Evolutionary conservation across 1,139 yeast species (phyloP), one percentile per base, ranked within the genome.

Genomic region (Pichia sp.): DNA sequence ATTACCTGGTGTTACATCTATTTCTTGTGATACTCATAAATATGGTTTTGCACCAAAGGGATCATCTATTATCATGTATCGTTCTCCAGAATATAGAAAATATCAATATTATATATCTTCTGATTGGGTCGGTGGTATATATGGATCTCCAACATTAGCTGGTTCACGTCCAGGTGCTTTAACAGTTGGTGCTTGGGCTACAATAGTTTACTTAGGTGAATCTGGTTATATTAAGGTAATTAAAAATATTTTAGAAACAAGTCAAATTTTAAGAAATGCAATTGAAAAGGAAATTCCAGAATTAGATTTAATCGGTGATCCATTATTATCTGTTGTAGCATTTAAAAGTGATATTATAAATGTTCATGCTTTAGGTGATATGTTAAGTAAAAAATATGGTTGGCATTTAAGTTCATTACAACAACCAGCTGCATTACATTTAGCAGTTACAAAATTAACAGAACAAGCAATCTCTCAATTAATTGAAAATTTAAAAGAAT

Each of bases 31-130:
- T 62, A 90, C 97, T 20, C 98, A 92, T 70, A 92, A 92, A 64
- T 92, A 92, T 60, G 98, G 97, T 2, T 92, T 90, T 71, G 97
- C 97, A 9, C 97, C 98, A 38, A 92, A 92, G 65, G 98, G 98
- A 5, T 84, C 95, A 0, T 87, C 96, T 1, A 76, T 90, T 34
- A 85, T 92, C 55, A 84, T 92, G 96, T 92, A 92, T 65, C 74
- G 97, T 42, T 66, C 72, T 50, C 60, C 74, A 1, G 71, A 74
- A 50, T 70, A 87, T 48, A 74, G 98, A 46, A 77, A 76, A 54
- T 75, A 84, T 57, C 98, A 92, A 65, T 92, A 92, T 64, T 92
- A 83, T 62, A 75, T 90, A 30, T 74, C 80, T 47, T 70, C 89
- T 2, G 87, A 82, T 50, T 92, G 98, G 98, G 72, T 82, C 8